Evolutionary conservation across 192 early-diverging fungal species (phyloP), one percentile per base, ranked within the genome.

Genomic region (Pilaira anomala): DNA sequence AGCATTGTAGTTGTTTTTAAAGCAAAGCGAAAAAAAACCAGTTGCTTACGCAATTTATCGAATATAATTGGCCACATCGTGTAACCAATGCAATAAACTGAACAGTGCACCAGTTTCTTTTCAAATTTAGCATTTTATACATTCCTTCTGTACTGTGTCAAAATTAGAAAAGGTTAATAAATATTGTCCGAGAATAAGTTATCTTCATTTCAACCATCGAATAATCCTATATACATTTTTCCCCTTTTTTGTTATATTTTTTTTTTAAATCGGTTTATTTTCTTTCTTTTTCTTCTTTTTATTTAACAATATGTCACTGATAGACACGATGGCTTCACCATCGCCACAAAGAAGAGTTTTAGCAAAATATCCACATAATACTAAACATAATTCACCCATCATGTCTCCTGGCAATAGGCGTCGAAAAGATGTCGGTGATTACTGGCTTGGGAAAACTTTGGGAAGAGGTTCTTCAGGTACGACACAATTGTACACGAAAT

Each of bases 391-490:
- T 4, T 57, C 66, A 14, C 24, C 60, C 19, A 42, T 59, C 7
- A 62, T 61, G 33, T 61, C 66, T 25, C 44, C 66, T 52, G 53
- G 59, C 29, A 61, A 59, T n/a, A 58, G 66, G 18, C 56, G 72
- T 28, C 66, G 72, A 46, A 74, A 81, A 51, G 66, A 81, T 29
- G 69, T 81, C 26, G 79, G 79, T 7, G 74, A 77, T 28, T 81
- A 81, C 30, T 67, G 70, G 42, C 63, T 81, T 33, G 76, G 76
- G 7, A 76, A 76, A 48, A 78, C 76, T 21, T 45, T 81, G 33
- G 79, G 79, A 26, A 81, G 75, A 65, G 79, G 79, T 18, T 78
- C 79, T 39, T 81, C 79, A 69, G 79, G 79, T 81, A 81, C 12
- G 33, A 12, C n/a, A 28, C 19, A 13, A 33, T 19, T 42, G 21